Conservation (phyloP, 2,329 filamentous ascomycete genomes). For the Penicillium sp. region DNA sequence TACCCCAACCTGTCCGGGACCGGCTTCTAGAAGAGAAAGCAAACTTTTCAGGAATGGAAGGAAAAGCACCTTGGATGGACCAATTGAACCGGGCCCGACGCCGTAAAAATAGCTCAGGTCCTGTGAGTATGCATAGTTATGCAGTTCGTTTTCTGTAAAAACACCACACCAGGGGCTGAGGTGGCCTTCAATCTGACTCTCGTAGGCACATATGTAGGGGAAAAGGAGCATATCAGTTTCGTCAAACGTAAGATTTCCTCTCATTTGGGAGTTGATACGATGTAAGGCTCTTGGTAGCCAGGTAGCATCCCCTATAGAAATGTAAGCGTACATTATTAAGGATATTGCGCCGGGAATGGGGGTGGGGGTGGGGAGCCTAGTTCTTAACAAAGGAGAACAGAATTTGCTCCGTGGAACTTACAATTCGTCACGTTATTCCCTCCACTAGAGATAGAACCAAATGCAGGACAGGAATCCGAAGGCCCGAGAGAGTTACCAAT, state of each 20-base stretch:
- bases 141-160: constrained; percentile 61
- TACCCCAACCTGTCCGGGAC: constrained; percentile 52
- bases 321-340: neutral
- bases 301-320: constrained; percentile 14
- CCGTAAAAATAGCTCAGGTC: constrained; percentile 69
- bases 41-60: constrained; percentile 58
- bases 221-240: constrained; percentile 56
- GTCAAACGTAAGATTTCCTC: constrained; percentile 54
- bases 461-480: constrained; percentile 62
- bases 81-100: constrained; percentile 53
- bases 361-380: neutral
- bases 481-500: constrained; percentile 63
- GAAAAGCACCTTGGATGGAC: constrained; percentile 57
- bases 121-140: constrained; percentile 65
- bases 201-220: constrained; percentile 69
- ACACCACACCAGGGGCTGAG: constrained; percentile 62
- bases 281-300: constrained; percentile 23
- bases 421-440: constrained; percentile 24
- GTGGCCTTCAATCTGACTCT: constrained; percentile 63
- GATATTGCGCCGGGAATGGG: neutral
- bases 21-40: constrained; percentile 52
- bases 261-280: constrained; percentile 55
- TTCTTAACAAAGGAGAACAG: neutral
- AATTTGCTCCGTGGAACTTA: constrained; percentile 7
- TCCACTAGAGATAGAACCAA: constrained; percentile 48